These are phyloP conservation scores for Agaricus blazei DNA, from an alignment of 768 basidiomycete species.

Conservation along the genomic window DNA sequence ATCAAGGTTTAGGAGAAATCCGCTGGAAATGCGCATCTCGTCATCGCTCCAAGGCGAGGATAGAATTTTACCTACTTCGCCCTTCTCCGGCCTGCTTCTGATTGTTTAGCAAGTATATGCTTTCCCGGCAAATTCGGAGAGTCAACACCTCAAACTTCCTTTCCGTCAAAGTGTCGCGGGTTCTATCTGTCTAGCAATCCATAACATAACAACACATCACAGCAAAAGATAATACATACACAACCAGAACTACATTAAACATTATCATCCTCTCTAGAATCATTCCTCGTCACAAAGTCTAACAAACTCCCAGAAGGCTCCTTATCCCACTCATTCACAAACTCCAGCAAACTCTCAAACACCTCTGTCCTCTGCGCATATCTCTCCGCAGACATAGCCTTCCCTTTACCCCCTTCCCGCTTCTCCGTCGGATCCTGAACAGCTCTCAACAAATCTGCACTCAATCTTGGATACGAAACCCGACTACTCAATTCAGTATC, in stretches of 20 bases:
- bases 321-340: slow-evolving; percentile 58
- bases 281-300: slow-evolving; percentile 50
- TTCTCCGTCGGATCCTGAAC: slow-evolving; percentile 22
- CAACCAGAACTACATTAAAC: background rate
- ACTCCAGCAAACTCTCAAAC: slow-evolving; percentile 63
- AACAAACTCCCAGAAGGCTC: slow-evolving; percentile 61
- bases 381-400: slow-evolving; percentile 35
- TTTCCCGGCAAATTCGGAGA: too few relatives aligned
- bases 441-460: slow-evolving; percentile 19
- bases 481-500: background rate
- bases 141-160: too few relatives aligned
- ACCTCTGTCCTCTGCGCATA: slow-evolving; percentile 65
- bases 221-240: background rate
- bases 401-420: slow-evolving; percentile 11
- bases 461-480: slow-evolving; percentile 8
- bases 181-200: too few relatives aligned
- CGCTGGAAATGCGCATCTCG: too few relatives aligned
- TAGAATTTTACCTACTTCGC: too few relatives aligned
- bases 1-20: too few relatives aligned
- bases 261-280: slow-evolving; percentile 12
- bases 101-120: too few relatives aligned
- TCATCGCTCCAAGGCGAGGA: too few relatives aligned
- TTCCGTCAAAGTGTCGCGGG: too few relatives aligned
- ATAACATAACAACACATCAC: too few relatives aligned
- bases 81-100: too few relatives aligned